phyloP scores from a whole-genome alignment of 1,284 basidiomycete genomes.

The Coriolopsis trogii region DNA sequence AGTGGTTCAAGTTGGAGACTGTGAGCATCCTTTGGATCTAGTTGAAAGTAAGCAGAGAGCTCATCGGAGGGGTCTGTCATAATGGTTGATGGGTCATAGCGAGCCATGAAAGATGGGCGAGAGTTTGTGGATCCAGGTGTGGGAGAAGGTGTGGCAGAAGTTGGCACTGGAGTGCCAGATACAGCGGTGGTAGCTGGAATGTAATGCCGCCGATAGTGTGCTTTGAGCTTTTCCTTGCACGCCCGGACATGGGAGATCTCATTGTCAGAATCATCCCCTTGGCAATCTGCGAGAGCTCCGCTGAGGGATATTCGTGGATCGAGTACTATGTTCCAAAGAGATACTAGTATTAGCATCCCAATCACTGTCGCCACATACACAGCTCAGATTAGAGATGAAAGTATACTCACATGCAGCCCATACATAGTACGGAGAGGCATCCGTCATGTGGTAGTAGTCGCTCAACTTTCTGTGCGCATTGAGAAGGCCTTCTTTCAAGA shows the following conservation, averaged over 20 bases:
- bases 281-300: background rate
- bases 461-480: constrained; percentile 4
- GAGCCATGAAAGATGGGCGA: background rate
- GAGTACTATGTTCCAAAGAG: background rate
- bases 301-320: background rate
- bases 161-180: no score
- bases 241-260: background rate
- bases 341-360: no score
- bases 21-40: background rate
- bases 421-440: background rate
- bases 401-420: constrained; percentile 2
- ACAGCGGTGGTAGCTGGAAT: no score
- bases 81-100: no score
- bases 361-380: no score
- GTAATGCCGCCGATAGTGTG: background rate
- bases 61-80: background rate
- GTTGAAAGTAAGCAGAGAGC: background rate
- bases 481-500: background rate
- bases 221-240: background rate
- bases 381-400: background rate
- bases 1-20: background rate
- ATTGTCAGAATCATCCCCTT: background rate
- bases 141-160: no score
- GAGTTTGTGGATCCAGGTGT: no score
- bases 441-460: constrained; percentile 1